Conservation (phyloP, 768 basidiomycete species). For the Tubosaeta sp. region DNA sequence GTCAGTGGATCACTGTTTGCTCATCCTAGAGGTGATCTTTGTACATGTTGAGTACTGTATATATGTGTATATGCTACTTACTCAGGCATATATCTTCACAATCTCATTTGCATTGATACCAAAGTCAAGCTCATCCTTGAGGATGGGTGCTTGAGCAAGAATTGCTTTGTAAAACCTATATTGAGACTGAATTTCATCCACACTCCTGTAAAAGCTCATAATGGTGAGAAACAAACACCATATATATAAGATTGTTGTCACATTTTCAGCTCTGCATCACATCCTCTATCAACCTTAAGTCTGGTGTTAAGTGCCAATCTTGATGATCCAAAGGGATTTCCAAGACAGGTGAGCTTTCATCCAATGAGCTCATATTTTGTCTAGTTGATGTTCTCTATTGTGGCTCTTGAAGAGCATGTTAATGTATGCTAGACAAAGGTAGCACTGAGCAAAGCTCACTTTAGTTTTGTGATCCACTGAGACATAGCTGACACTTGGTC, state of each 20-base stretch:
- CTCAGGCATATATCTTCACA: not conserved
- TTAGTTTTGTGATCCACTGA: not conserved
- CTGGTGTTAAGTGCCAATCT: not conserved
- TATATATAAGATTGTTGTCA: not conserved
- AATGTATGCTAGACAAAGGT: not conserved
- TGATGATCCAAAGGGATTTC: not conserved
- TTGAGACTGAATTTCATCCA: not conserved
- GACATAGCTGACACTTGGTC: not conserved
- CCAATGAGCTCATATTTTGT: not conserved
- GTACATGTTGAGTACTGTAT: not conserved
- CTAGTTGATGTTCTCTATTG: not conserved
- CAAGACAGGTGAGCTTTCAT: not conserved
- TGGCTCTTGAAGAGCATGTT: not conserved
- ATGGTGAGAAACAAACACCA: too few species aligned
- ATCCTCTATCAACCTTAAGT: not conserved
- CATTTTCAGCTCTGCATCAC: not conserved
- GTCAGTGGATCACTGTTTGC: not conserved
- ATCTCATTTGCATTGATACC: too few species aligned
- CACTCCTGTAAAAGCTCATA: not conserved
- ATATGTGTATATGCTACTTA: not conserved
- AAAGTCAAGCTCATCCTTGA: too few species aligned
- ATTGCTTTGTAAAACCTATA: not conserved
- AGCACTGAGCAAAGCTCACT: not conserved
- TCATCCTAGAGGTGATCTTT: not conserved
- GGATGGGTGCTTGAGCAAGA: too few species aligned